phyloP scores from a whole-genome alignment of 2,329 filamentous ascomycete genomes.

The Fusarium subglutinans region DNA sequence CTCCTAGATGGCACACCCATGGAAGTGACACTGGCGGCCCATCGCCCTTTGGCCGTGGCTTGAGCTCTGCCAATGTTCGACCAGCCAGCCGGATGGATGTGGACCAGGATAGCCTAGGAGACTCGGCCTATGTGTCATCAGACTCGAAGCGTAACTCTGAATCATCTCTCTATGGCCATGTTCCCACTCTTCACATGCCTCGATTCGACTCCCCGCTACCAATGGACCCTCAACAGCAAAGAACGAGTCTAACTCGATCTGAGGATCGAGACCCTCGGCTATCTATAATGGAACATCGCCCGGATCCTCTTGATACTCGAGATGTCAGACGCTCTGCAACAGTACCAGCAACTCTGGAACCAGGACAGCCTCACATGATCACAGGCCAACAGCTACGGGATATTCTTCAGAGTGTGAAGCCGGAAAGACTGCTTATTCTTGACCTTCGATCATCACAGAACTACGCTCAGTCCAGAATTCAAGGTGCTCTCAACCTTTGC shows the following conservation, averaged over 20 bases:
- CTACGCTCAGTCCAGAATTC: conserved; percentile 77
- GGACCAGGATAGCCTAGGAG: conserved; percentile 57
- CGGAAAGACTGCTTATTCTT: conserved; percentile 70
- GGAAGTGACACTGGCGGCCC: conserved; percentile 55
- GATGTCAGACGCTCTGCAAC: conserved; percentile 57
- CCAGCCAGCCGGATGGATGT: conserved; percentile 52
- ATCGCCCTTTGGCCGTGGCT: conserved; percentile 39
- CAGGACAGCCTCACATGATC: conserved; percentile 61
- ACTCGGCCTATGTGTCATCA: conserved; percentile 64
- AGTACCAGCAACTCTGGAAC: conserved; percentile 60
- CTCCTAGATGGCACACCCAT: conserved; percentile 60
- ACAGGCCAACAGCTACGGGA: conserved; percentile 63
- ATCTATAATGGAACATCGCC: conserved; percentile 61
- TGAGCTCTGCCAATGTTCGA: conserved; percentile 33
- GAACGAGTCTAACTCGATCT: conserved; percentile 50
- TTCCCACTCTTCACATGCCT: conserved; percentile 53
- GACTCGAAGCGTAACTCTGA: conserved; percentile 65
- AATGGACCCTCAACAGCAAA: conserved; percentile 40
- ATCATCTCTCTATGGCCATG: conserved; percentile 53
- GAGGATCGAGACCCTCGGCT: conserved; percentile 65
- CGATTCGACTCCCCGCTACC: conserved; percentile 53
- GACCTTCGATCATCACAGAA: conserved; percentile 90
- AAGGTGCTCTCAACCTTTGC: conserved; percentile 87
- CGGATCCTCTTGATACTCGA: conserved; percentile 48
- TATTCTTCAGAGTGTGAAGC: conserved; percentile 57